Evolutionary conservation across 768 basidiomycete genomes (phyloP).

Genomic region (Candolleomyces eurysporus): DNA sequence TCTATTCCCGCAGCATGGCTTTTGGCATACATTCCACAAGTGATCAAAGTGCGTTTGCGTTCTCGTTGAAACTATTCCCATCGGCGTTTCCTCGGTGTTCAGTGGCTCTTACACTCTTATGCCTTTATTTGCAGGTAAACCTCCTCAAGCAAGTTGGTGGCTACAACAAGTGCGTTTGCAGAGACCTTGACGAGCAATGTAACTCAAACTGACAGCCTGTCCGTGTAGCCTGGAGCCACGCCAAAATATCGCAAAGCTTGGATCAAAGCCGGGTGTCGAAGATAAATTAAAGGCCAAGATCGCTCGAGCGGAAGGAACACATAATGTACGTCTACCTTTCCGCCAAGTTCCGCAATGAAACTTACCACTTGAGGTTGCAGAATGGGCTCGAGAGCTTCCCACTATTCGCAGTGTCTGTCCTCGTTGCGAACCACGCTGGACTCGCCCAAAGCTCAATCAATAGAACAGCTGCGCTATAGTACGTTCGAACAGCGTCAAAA

Average conservation of each 20-base stretch:
- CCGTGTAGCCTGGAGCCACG: constrained; percentile 1
- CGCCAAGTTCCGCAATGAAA: background rate
- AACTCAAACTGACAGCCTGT: background rate
- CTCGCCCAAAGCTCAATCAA: constrained; percentile 1
- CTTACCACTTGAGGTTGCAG: background rate
- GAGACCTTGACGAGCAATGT: background rate
- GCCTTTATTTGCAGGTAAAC: constrained; percentile 5
- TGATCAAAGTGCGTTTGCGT: constrained; percentile 17
- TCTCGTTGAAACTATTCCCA: no score
- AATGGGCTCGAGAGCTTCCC: constrained; percentile 8
- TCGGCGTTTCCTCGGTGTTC: no score
- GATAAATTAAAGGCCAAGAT: background rate
- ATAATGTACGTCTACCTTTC: background rate
- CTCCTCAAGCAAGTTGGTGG: constrained; percentile 17
- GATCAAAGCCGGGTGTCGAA: background rate
- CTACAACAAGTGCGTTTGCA: constrained; percentile 25
- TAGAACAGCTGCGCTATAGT: background rate
- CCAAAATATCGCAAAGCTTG: background rate
- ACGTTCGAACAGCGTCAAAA: background rate
- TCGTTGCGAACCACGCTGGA: constrained; percentile 4
- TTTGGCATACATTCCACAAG: constrained; percentile 20
- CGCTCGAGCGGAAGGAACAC: background rate
- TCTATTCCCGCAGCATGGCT: constrained; percentile 27
- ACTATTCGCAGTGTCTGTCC: constrained; percentile 1
- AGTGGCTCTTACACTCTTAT: no score